phyloP scores from a whole-genome alignment of 169 alveolate genomes.

The Besnoitia besnoiti region DNA sequence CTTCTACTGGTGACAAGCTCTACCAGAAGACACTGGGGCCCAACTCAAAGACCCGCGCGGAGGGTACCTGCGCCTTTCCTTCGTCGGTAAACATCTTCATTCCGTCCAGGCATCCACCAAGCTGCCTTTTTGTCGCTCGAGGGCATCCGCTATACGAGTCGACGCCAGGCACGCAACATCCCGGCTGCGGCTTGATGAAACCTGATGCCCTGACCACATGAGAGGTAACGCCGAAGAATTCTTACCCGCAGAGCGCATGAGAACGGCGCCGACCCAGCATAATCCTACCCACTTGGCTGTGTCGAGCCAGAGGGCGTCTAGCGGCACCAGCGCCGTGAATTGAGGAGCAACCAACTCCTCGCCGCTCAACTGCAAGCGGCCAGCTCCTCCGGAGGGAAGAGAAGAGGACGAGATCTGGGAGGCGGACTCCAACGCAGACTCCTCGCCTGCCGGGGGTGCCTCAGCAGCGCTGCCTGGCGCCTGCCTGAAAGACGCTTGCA shows the following conservation, averaged over 20 bases:
- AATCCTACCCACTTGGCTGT: slow-evolving; percentile 9
- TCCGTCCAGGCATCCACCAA: not conserved
- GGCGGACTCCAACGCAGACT: not conserved
- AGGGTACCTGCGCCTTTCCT: not conserved
- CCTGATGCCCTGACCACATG: too few species aligned
- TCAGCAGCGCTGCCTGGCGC: not conserved
- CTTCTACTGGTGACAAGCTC: too few species aligned
- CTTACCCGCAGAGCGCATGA: slow-evolving; percentile 68
- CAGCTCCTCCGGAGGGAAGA: too few species aligned
- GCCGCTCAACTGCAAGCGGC: too few species aligned
- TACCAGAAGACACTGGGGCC: too few species aligned
- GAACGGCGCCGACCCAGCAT: slow-evolving; percentile 67
- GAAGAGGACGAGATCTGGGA: not conserved
- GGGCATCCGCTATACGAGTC: too few species aligned
- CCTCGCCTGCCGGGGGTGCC: not conserved
- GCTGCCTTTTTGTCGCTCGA: not conserved
- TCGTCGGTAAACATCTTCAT: not conserved
- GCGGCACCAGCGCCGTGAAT: not conserved
- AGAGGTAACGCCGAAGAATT: too few species aligned
- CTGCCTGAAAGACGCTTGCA: not conserved
- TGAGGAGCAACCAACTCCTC: not conserved
- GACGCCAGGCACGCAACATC: too few species aligned
- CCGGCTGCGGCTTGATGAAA: too few species aligned
- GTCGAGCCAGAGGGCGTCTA: not conserved
- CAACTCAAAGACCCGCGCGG: too few species aligned